phyloP scores from a whole-genome alignment of 1,284 basidiomycete species.

The Puccinia polysora region DNA sequence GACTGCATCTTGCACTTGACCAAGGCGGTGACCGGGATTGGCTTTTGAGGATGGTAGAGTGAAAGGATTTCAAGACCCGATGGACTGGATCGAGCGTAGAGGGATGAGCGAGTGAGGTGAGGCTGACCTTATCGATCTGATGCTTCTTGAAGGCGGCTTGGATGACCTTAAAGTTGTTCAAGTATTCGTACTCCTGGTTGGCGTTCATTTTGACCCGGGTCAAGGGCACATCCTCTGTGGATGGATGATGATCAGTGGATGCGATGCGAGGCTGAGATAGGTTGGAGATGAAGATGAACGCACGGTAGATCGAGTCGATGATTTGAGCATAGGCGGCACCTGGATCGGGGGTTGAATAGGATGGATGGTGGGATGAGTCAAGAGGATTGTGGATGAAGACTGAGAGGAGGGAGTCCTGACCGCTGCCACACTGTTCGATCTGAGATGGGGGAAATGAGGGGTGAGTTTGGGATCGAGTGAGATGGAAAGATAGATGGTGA shows the following conservation, averaged over 20 bases:
- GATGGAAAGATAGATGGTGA: slow-evolving; percentile 36
- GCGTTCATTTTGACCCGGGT: slow-evolving; percentile 82
- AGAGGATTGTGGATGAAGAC: background rate
- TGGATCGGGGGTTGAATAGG: no score
- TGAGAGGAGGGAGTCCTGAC: slow-evolving; percentile 4
- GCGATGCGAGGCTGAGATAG: slow-evolving; percentile 5
- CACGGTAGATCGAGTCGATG: slow-evolving; percentile 86
- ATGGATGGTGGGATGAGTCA: no score
- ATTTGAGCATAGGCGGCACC: slow-evolving; percentile 57
- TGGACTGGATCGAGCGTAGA: background rate
- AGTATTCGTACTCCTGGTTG: slow-evolving; percentile 85
- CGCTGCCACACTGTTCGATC: slow-evolving; percentile 39
- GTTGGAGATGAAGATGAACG: no score
- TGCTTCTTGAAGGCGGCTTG: slow-evolving; percentile 57
- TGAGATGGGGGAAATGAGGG: background rate
- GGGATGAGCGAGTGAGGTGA: background rate
- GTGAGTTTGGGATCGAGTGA: background rate
- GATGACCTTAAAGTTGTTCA: slow-evolving; percentile 91
- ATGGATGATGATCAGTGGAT: background rate
- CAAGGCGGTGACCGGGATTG: slow-evolving; percentile 85
- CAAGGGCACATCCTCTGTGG: slow-evolving; percentile 81
- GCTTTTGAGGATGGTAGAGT: slow-evolving; percentile 57
- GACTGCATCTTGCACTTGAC: slow-evolving; percentile 99
- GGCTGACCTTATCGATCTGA: slow-evolving; percentile 40
- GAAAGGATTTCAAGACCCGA: background rate